Base-by-base conservation (phyloP, 225 moss, liverwort and hornwort genomes). In the Rhytidiadelphus loreus region DNA sequence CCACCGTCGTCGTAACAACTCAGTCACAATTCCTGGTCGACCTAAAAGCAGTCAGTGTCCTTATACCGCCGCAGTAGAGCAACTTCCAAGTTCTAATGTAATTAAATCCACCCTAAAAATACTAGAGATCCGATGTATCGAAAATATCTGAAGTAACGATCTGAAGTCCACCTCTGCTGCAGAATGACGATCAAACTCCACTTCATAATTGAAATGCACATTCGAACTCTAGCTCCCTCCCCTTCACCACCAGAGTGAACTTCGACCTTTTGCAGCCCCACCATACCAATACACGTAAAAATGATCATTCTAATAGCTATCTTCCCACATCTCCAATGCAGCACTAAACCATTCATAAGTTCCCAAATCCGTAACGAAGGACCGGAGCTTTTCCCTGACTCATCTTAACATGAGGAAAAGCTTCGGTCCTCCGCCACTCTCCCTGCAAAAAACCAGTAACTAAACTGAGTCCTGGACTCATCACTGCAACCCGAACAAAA, bases 301-400 rank as follows among this genome's bases (percentile, higher is more conserved):
- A 25, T 88, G 20, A n/a, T 65, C 41, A 21, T 32, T 66, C 53
- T 25, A 39, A 21, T 12, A 16, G 6, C 72, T 44, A 85, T 25
- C 72, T 72, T 44, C 16, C 71, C 43, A 16, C 11, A 24, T 43
- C 41, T 84, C 46, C 46, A 62, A 44, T 43, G 88, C 81, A 13
- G 24, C 37, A 29, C 59, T 50, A 71, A 6, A 6, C 50, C 15
- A 30, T 24, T n/a, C 11, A 39, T 8, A 39, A 39, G 62, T 82
- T 73, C 53, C 73, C 56, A 53, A 81, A 15, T 52, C 9, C 23
- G 72, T 73, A 65, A 43, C 65, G 25, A 41, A 57, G 92, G 90
- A 91, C 92, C 90, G 90, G 57, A 77, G 83, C 90, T 91, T 91
- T 90, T 90, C 91, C 89, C 82, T 63, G 83, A 85, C 77, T 90